Evolutionary conservation across 140 eudicot genomes (phyloP).

Genomic region (Ambrosia hybrid): DNA sequence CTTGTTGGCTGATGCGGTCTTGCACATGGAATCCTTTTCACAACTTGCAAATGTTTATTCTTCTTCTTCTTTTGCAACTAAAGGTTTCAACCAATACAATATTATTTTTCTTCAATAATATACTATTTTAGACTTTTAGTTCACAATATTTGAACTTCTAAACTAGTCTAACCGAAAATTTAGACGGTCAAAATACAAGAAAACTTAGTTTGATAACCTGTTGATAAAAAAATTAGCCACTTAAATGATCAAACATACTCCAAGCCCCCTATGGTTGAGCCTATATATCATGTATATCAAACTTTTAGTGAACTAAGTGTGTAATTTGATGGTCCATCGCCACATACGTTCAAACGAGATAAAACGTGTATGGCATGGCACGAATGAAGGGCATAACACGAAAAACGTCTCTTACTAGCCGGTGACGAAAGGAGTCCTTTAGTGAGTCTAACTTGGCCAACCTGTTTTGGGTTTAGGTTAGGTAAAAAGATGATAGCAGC

Average conservation of each 20-base stretch:
- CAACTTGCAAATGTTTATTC: slow-evolving; percentile 29
- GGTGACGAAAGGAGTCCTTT: slow-evolving; percentile 1
- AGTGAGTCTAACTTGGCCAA: not conserved
- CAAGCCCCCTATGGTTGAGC: too few species aligned
- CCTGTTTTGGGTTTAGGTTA: slow-evolving; percentile 15
- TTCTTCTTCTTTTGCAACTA: not conserved
- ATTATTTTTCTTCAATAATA: not conserved
- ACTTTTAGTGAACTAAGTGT: not conserved
- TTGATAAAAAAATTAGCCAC: too few species aligned
- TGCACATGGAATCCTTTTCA: slow-evolving; percentile 22
- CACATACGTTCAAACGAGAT: not conserved
- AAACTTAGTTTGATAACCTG: too few species aligned
- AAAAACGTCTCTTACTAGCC: not conserved
- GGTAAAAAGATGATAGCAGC: slow-evolving; percentile 29
- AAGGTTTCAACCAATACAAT: slow-evolving; percentile 12
- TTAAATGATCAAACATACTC: too few species aligned
- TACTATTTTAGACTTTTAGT: too few species aligned
- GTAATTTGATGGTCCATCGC: not conserved
- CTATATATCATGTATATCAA: not conserved
- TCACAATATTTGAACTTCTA: not conserved
- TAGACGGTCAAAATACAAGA: not conserved
- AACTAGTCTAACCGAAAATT: not conserved
- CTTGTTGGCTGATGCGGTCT: slow-evolving; percentile 4
- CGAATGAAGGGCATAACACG: not conserved
- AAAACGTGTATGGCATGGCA: not conserved